phyloP scores from a whole-genome alignment of 176 grass and related monocot genomes.

The Carex pumila region DNA sequence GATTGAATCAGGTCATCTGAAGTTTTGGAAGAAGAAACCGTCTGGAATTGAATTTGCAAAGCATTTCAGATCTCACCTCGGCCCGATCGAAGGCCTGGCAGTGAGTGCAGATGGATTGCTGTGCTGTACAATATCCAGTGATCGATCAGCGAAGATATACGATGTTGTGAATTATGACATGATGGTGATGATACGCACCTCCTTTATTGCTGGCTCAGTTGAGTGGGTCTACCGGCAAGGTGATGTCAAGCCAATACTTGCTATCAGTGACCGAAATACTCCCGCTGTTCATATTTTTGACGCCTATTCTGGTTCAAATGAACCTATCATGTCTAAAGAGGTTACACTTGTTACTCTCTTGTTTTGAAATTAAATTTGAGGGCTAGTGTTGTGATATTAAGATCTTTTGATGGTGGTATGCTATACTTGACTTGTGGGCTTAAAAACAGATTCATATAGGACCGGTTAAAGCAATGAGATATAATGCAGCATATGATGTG shows the following conservation, averaged over 20 bases:
- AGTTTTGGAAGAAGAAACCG: slow-evolving; percentile 98
- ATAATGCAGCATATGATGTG: slow-evolving; percentile 54
- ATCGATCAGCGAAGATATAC: slow-evolving; percentile 80
- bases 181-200: slow-evolving; percentile 97
- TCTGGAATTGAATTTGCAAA: slow-evolving; percentile 90
- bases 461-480: slow-evolving; percentile 87
- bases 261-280: slow-evolving; percentile 66
- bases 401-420: background rate
- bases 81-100: slow-evolving; percentile 89
- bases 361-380: too few relatives aligned
- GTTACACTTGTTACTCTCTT: slow-evolving; percentile 29
- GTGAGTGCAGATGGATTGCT: slow-evolving; percentile 90
- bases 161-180: slow-evolving; percentile 99
- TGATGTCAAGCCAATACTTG: slow-evolving; percentile 86
- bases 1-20: slow-evolving; percentile 55
- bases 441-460: slow-evolving; percentile 68
- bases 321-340: slow-evolving; percentile 90
- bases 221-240: slow-evolving; percentile 91
- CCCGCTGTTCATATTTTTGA: slow-evolving; percentile 77
- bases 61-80: slow-evolving; percentile 92
- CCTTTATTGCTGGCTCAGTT: slow-evolving; percentile 66
- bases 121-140: slow-evolving; percentile 85
- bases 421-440: background rate
- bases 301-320: slow-evolving; percentile 75
- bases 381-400: slow-evolving; percentile 15